Base-by-base conservation (phyloP, 2,329 filamentous ascomycete genomes). In the Rhynchosporium agropyri region DNA sequence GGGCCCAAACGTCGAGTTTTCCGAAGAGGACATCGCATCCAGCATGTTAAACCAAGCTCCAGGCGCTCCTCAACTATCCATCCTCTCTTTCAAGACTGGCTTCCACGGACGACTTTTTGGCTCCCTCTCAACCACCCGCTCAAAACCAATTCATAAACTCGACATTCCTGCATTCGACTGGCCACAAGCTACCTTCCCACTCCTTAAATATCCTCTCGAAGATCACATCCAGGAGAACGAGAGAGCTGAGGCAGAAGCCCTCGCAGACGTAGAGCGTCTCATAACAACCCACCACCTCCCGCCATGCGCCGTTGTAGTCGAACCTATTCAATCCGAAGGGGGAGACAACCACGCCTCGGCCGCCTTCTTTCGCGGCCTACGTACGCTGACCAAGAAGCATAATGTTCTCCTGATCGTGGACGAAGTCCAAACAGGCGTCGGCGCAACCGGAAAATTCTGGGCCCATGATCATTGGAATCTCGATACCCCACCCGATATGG, bases 111-210 rank as follows among this genome's bases (percentile, higher is more conserved):
- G 90, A 71, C 84, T 92, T 53, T 93, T 94, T 74, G 90, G 89
- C 70, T 87, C 83, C 66, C 81, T 94, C 60, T 90, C 88, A 64
- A 92, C 90, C 67, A 94, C 90, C 38, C 88, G 90, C 74, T 89
- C 86, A 76, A 93, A 93, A 81, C 83, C 90, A 60, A 90, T 94
- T 70, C 90, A 94, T 81, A 94, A 94, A 78, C 82, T 94, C 69
- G 90, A 94, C 74, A 93, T 94, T 69, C 90, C 90, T n/a, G 88
- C 90, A 65, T 94, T 94, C 75, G 87, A 93, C 79, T 94, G 90
- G 90, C 90, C 90, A 58, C 89, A 91, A 77, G 89, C 90, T n/a
- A 81, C 87, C 42, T 94, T 94, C 81, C 90, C 90, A n/a, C 71
- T 77, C 36, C 81, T 91, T 68, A 90, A 90, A 77, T 93, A 93